Evolutionary conservation across 176 grass and related monocot genomes (phyloP).

Genomic region (Leersia perrieri): DNA sequence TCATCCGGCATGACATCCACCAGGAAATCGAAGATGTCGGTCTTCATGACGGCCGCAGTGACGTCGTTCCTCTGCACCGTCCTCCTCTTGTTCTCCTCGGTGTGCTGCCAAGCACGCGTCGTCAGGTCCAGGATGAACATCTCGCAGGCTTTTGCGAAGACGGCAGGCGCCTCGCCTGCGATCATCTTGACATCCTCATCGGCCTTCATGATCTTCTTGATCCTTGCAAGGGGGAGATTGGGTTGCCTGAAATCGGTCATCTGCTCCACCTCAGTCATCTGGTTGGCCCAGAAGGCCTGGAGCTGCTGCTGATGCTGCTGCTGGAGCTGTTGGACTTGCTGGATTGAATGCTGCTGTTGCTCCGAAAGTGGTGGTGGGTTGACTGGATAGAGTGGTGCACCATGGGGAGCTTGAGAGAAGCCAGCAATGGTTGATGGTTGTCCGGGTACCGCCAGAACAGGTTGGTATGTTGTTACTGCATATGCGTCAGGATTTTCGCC

Average conservation of each 20-base stretch:
- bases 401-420: conserved; percentile 25
- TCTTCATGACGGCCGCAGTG: conserved; percentile 30
- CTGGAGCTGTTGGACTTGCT: conserved; percentile 45
- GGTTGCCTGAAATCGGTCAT: conserved; percentile 46
- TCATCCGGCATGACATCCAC: conserved; percentile 62
- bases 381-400: not conserved
- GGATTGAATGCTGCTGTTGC: conserved; percentile 39
- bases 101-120: conserved; percentile 48
- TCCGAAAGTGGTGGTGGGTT: not conserved
- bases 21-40: conserved; percentile 64
- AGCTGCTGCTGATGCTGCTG: conserved; percentile 49
- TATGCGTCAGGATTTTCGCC: conserved; percentile 29
- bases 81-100: conserved; percentile 49
- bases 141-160: conserved; percentile 70
- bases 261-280: conserved; percentile 56
- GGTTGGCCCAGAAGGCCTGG: conserved; percentile 47
- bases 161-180: conserved; percentile 48
- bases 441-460: conserved; percentile 25
- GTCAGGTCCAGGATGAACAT: conserved; percentile 82
- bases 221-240: conserved; percentile 55
- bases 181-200: conserved; percentile 70
- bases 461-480: conserved; percentile 29
- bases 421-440: not conserved
- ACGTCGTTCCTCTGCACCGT: conserved; percentile 63
- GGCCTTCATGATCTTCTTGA: conserved; percentile 87